Evolutionary conservation across 2,329 filamentous ascomycete species (phyloP).

Genomic region (Pyrenochaeta sp.): DNA sequence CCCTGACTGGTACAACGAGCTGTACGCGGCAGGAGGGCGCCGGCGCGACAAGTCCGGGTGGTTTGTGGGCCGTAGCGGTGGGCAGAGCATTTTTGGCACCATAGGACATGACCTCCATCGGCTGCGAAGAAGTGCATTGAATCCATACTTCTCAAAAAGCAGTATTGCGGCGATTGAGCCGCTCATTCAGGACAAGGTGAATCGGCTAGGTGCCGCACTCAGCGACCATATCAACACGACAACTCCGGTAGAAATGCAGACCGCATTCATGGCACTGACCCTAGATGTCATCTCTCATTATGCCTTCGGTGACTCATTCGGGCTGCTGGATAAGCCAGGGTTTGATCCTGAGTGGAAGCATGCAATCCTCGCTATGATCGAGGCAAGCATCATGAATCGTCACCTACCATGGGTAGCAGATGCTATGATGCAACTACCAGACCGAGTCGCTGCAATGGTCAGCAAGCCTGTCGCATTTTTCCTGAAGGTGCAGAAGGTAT

Average conservation of each 20-base stretch:
- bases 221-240: too few species aligned
- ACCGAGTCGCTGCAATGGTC: slow-evolving; percentile 1
- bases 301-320: slow-evolving; percentile 11
- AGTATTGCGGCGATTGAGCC: background rate
- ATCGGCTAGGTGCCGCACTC: background rate
- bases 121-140: slow-evolving; percentile 2
- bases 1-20: slow-evolving; percentile 25
- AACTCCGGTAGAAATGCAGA: too few species aligned
- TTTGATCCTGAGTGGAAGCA: slow-evolving; percentile 6
- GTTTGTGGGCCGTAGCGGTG: background rate
- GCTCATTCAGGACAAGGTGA: background rate
- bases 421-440: slow-evolving; percentile 1
- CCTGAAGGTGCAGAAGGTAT: too few species aligned
- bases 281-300: slow-evolving; percentile 14
- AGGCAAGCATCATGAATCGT: background rate
- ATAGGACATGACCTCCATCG: slow-evolving; percentile 1
- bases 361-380: background rate
- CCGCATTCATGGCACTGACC: slow-evolving; percentile 9
- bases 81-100: slow-evolving; percentile 1
- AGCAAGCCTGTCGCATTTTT: slow-evolving; percentile 2
- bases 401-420: slow-evolving; percentile 10
- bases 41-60: slow-evolving; percentile 4
- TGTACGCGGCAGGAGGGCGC: slow-evolving; percentile 25
- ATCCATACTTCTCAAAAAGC: slow-evolving; percentile 8
- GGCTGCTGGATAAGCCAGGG: slow-evolving; percentile 4